Conservation (phyloP, 106 monocot genomes). For the Posidonia australis region DNA sequence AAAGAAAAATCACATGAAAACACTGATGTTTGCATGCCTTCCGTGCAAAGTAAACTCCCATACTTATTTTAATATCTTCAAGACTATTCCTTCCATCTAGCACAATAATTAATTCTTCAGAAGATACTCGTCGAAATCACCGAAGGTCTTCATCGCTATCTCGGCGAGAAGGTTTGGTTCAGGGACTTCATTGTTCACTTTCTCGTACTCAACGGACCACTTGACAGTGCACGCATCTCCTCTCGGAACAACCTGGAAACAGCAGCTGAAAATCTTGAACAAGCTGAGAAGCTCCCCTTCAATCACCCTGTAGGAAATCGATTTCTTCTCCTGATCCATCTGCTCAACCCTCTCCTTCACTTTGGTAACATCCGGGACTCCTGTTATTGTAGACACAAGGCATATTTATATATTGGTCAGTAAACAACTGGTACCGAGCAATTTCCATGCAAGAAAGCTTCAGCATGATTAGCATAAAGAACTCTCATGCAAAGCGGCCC, state of each 20-base stretch:
- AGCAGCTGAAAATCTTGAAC: slow-evolving; percentile 33
- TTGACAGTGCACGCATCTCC: slow-evolving; percentile 28
- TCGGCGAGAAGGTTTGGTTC: slow-evolving; percentile 36
- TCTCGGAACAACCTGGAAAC: slow-evolving; percentile 26
- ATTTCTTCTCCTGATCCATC: slow-evolving; percentile 28
- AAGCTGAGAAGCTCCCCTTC: slow-evolving; percentile 29
- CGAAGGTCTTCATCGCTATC: slow-evolving; percentile 37
- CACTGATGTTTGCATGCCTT: too few species aligned
- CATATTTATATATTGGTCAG: not conserved
- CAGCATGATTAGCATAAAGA: too few species aligned
- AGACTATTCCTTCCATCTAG: too few species aligned
- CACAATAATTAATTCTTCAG: slow-evolving; percentile 40
- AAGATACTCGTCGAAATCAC: slow-evolving; percentile 49
- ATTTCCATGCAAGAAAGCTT: too few species aligned
- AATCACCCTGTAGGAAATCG: slow-evolving; percentile 39
- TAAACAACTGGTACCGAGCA: not conserved
- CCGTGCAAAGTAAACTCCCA: too few species aligned
- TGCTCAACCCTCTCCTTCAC: slow-evolving; percentile 48
- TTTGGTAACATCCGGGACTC: slow-evolving; percentile 27
- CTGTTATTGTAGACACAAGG: slow-evolving; percentile 8
- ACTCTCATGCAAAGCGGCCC: not conserved
- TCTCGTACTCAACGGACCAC: slow-evolving; percentile 43
- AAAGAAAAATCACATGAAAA: too few species aligned
- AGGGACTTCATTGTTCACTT: slow-evolving; percentile 30
- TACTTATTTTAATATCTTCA: too few species aligned